Base-by-base conservation (phyloP, 1,284 basidiomycete species). In the Sphagnurus paluster region DNA sequence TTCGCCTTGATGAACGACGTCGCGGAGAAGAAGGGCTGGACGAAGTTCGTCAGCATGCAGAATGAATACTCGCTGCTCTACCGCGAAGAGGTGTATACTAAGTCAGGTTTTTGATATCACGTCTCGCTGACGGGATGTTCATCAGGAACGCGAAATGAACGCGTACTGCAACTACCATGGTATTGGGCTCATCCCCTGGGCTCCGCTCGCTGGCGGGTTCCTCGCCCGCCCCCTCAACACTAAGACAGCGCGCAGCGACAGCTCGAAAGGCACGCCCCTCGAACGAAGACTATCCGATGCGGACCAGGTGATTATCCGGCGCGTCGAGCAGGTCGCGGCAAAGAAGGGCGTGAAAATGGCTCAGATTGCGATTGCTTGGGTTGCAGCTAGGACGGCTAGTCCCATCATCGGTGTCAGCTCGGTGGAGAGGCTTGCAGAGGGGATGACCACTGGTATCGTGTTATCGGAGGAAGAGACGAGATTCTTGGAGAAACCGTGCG, bases 71-170 rank as follows among this genome's bases (percentile, higher is more conserved):
- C 63, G 28, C 52, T 69, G 11, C 49, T 70, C 8, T 70, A 69
- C 52, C 61, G 71, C 14, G 69, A 72, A 46, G 71, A 75, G 53
- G 66, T 67, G 14, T 2, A 58, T 40, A 6, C 4, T 30, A n/a
- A n/a, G n/a, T n/a, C n/a, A n/a, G n/a, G n/a, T n/a, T n/a, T n/a
- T n/a, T n/a, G n/a, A n/a, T n/a, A n/a, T n/a, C n/a, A n/a, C n/a
- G n/a, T n/a, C n/a, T n/a, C n/a, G n/a, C n/a, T n/a, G n/a, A n/a
- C n/a, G n/a, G n/a, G n/a, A n/a, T 9, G 19, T 2, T 25, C 30
- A 28, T 9, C 17, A 75, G 72, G 77, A 80, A 47, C 58, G 64
- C 0, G 75, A 77, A 50, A 73, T 77, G 70, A 56, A 72, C 13
- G 62, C 64, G 2, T 79, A 73, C 58, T 76, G 73, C 59, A 64